A percentile compares a stretch with the other conserved stretches of the same genome.
phyloP scores from a whole-genome alignment of 257 asterid genomes.

The Solanum sitiens region DNA sequence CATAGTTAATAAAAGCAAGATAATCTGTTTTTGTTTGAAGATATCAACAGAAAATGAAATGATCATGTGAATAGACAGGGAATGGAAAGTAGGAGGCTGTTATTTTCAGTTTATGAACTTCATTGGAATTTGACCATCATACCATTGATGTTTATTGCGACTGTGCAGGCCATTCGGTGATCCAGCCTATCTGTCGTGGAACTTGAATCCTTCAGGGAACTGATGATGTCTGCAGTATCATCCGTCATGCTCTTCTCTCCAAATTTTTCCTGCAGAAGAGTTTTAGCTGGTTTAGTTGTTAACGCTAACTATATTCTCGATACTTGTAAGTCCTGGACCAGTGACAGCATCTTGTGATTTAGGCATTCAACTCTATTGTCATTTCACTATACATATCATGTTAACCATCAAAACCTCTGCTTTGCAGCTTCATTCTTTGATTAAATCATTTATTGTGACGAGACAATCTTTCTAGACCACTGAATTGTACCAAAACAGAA shows the following conservation, averaged over 20 bases:
- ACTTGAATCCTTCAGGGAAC: constrained; percentile 27
- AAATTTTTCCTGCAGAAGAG: neutral
- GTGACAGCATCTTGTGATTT: neutral
- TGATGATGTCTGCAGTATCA: neutral
- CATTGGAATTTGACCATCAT: neutral
- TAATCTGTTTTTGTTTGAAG: neutral
- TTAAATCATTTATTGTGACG: neutral
- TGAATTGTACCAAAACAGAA: neutral
- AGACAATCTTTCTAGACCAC: neutral
- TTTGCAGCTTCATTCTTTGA: neutral
- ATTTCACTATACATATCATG: neutral
- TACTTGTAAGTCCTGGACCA: neutral
- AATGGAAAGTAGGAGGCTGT: neutral
- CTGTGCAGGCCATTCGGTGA: constrained; percentile 72
- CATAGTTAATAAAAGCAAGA: neutral
- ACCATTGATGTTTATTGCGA: neutral
- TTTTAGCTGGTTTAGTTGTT: neutral
- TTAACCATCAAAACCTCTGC: neutral
- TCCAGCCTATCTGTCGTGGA: constrained; percentile 69
- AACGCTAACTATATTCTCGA: neutral
- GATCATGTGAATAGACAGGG: neutral
- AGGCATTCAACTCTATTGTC: neutral
- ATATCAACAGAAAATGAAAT: neutral
- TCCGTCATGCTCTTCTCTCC: neutral
- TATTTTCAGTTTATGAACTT: neutral